Evolutionary conservation across 73 alveolate genomes (phyloP).

Genomic region (Blepharisma stoltei): DNA sequence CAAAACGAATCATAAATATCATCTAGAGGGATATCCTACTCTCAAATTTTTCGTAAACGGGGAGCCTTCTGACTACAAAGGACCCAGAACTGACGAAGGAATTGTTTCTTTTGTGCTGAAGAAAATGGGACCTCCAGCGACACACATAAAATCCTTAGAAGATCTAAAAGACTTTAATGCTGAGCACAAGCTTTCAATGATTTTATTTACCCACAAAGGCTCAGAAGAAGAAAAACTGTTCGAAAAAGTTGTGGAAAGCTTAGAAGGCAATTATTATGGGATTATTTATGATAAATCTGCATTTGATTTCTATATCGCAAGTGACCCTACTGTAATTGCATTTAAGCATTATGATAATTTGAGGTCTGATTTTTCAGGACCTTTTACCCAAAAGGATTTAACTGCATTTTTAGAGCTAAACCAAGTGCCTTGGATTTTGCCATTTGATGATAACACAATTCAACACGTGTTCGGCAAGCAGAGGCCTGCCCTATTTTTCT

Average conservation of each 20-base stretch:
- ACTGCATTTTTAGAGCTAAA: constrained; percentile 56
- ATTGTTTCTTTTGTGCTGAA: constrained; percentile 88
- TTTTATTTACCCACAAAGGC: constrained; percentile 33
- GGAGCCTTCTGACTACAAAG: constrained; percentile 67
- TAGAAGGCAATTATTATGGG: constrained; percentile 73
- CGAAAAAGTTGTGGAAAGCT: constrained; percentile 59
- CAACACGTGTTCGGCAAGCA: constrained; percentile 77
- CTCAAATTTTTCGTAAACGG: constrained; percentile 72
- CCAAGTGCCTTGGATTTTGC: constrained; percentile 80
- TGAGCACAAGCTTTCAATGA: not conserved
- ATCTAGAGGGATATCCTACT: constrained; percentile 93
- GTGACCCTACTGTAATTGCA: constrained; percentile 51
- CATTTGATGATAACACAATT: constrained; percentile 80
- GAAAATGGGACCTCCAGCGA: constrained; percentile 84
- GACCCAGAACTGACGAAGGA: constrained; percentile 88
- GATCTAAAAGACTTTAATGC: not conserved
- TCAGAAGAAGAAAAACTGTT: constrained; percentile 54
- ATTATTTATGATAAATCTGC: constrained; percentile 54
- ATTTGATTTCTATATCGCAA: constrained; percentile 45
- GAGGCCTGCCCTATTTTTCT: constrained; percentile 78
- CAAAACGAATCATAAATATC: constrained; percentile 75
- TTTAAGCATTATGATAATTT: constrained; percentile 77
- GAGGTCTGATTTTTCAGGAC: constrained; percentile 65
- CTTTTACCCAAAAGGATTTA: constrained; percentile 49
- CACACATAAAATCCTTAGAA: not conserved